Base-by-base conservation (phyloP, 768 basidiomycete genomes). In the Rhodosporidiobolus sp. region DNA sequence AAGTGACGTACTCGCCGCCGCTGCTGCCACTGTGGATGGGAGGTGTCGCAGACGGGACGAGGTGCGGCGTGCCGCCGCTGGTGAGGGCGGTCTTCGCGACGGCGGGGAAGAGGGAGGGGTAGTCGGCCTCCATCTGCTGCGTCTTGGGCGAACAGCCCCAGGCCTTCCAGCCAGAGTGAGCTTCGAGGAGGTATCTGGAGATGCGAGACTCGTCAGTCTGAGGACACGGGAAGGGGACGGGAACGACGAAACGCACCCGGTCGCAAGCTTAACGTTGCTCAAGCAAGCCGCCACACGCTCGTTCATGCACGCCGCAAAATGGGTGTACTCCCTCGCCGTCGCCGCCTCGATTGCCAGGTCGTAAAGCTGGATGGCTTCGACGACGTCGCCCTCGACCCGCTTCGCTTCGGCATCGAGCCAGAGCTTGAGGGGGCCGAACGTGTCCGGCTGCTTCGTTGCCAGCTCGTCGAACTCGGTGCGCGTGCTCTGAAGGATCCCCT, bases 141-240 rank as follows among this genome's bases (percentile, higher is more conserved):
- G 57, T 32, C 56, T 72, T 72, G 12, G 75, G 75, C 22, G 22
- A 7, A 34, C 75, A 76, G 8, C 70, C 70, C 75, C 75, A 76
- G 16, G 63, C 59, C 4, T 34, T 14, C 75, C 75, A 76, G 4
- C 22, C 63, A 0, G 60, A 6, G 38, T 67, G 62, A 0, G 75
- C 75, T 19, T 68, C 70, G 65, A 67, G 20, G 52, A 76, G 55
- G 58, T 76, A 76, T 2, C 73, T 72, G 64, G 3, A 59, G 9
- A 32, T 16, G 11, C 22, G 34, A 20, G 0, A 7, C 9, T 16
- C 14, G 26, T 61, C 60, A 45, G n/a, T 52, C 32, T 4, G 50
- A 11, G 1, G 32, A 8, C n/a, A 2, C 3, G 26, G 17, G 1
- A 7, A 2, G 1, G 19, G 35, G 24, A 2, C 6, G 28, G 9